Conservation (phyloP, 345 rosid species). For the Eucalyptus viminalis region DNA sequence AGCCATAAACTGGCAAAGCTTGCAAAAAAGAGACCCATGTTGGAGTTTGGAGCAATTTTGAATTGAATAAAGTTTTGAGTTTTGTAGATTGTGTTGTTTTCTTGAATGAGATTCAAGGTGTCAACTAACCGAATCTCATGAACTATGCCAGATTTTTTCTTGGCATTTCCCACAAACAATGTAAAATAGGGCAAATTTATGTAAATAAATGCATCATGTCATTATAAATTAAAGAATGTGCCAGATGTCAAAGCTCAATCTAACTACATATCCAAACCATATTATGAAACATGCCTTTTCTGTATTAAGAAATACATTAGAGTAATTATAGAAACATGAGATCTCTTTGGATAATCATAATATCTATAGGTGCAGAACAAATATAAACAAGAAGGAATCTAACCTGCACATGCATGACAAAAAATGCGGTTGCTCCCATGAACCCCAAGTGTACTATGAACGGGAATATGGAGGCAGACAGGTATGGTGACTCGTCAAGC, state of each 20-base stretch:
- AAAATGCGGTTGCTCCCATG: constrained; percentile 70
- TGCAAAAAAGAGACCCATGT: neutral
- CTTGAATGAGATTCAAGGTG: neutral
- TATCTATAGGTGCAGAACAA: neutral
- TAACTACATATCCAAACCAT: neutral
- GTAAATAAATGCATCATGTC: neutral
- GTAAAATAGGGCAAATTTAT: neutral
- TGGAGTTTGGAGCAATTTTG: neutral
- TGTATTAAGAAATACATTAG: neutral
- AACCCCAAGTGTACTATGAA: constrained; percentile 59
- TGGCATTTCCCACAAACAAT: neutral
- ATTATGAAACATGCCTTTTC: neutral
- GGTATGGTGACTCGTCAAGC: constrained; percentile 17
- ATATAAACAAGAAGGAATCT: neutral
- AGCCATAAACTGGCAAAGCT: neutral
- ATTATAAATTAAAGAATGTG: neutral
- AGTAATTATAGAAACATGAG: neutral
- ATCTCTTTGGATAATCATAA: neutral
- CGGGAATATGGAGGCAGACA: constrained; percentile 45
- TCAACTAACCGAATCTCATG: neutral
- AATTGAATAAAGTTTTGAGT: neutral
- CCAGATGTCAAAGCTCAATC: neutral
- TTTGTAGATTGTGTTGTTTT: neutral
- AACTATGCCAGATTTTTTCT: neutral
- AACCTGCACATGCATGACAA: constrained; percentile 93